Conservation (phyloP, 2,329 filamentous ascomycete genomes). For the Fusarium sp. region DNA sequence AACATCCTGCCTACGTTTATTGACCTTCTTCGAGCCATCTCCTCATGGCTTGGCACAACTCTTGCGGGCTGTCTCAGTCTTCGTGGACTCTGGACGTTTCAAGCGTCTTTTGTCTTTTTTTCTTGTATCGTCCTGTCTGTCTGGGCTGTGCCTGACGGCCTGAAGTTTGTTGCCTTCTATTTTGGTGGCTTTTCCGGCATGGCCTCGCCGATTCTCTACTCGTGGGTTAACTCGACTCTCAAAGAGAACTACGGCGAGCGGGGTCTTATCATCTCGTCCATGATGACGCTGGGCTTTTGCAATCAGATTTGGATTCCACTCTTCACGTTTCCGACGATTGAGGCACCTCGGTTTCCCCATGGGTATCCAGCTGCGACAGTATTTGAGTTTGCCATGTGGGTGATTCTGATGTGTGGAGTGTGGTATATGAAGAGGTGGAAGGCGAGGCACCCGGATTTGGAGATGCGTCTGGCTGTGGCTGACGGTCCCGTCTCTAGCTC, state of each 20-base stretch:
- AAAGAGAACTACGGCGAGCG: constrained; percentile 1
- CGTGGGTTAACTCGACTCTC: neutral
- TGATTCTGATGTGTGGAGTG: neutral
- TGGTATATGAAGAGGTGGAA: constrained; percentile 15
- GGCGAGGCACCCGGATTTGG: accelerated
- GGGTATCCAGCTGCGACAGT: neutral
- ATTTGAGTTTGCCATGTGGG: constrained; percentile 1
- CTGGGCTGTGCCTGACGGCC: neutral
- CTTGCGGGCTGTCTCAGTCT: neutral
- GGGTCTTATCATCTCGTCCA: neutral
- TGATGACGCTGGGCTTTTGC: constrained; percentile 11
- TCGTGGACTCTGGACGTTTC: constrained; percentile 1
- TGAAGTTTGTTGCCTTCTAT: neutral
- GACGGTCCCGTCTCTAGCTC: accelerated
- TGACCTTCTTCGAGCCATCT: neutral
- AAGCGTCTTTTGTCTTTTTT: constrained; percentile 2
- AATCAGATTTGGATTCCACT: constrained; percentile 12
- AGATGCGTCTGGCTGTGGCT: neutral
- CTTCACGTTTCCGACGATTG: neutral
- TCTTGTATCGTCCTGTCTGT: neutral
- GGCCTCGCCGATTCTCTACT: neutral
- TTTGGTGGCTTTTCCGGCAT: constrained; percentile 10
- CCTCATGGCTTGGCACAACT: neutral
- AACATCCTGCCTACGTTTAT: constrained; percentile 1
- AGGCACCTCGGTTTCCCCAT: neutral